These are phyloP conservation scores for Colletotrichum tropicicola DNA, from an alignment of 2,329 filamentous ascomycete genomes.

Conservation along the genomic window DNA sequence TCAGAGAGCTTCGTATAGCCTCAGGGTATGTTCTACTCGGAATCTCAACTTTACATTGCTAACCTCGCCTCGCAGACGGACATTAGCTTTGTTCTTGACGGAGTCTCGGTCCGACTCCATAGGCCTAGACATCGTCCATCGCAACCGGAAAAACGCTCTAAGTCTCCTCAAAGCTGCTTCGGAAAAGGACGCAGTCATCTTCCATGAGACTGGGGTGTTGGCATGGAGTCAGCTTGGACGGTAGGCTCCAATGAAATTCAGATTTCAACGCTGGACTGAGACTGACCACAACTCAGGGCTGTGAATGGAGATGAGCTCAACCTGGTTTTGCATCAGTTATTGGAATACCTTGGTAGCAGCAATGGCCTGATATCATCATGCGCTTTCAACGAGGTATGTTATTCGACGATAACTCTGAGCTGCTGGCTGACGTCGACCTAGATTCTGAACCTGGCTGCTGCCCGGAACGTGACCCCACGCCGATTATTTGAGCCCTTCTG, in stretches of 20 bases:
- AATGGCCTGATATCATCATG: constrained; percentile 83
- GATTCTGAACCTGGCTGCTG: constrained; percentile 76
- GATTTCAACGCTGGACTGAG: neutral
- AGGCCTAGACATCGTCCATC: constrained; percentile 56
- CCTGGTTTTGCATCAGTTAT: constrained; percentile 81
- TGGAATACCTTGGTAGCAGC: constrained; percentile 86
- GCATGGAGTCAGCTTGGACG: constrained; percentile 86
- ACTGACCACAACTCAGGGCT: constrained; percentile 52
- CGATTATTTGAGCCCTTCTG: constrained; percentile 88
- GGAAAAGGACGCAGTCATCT: constrained; percentile 70
- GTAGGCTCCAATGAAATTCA: constrained; percentile 46
- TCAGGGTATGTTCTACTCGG: constrained; percentile 66
- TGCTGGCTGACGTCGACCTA: constrained; percentile 24
- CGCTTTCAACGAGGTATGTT: constrained; percentile 79
- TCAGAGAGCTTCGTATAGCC: constrained; percentile 84
- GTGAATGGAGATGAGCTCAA: constrained; percentile 86
- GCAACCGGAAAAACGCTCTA: constrained; percentile 76
- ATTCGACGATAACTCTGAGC: neutral
- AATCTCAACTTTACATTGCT: constrained; percentile 23
- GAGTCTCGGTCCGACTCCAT: constrained; percentile 38
- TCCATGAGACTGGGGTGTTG: constrained; percentile 86
- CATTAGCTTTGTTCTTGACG: constrained; percentile 72
- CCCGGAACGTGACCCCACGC: constrained; percentile 67
- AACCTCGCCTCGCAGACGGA: constrained; percentile 55
- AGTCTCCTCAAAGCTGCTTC: constrained; percentile 77